phyloP scores from a whole-genome alignment of 768 basidiomycete species.

The Rhodotorula paludigena region DNA sequence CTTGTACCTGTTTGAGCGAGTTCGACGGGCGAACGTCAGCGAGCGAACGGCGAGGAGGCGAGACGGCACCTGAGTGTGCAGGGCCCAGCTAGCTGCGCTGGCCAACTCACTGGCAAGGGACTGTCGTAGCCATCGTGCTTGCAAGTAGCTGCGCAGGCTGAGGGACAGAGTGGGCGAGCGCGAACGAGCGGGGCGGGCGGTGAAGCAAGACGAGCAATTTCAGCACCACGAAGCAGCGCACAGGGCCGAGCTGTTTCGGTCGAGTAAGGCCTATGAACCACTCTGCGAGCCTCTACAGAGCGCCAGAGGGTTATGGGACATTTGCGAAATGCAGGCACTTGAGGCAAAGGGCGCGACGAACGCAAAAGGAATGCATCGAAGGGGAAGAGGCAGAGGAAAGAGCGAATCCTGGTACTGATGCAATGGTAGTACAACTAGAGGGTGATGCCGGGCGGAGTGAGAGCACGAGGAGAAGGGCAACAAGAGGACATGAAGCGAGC shows the following conservation, averaged over 20 bases:
- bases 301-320: no score
- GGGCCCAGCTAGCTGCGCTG: not conserved
- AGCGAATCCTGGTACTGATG: not conserved
- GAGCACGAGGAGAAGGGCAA: not conserved
- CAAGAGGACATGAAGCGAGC: not conserved
- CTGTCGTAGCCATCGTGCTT: conserved; percentile 18
- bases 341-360: no score
- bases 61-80: not conserved
- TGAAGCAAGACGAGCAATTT: no score
- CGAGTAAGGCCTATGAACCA: no score
- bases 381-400: no score
- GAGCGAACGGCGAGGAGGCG: not conserved
- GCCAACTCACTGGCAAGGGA: conserved; percentile 18
- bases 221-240: no score
- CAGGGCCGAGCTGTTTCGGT: no score
- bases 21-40: no score
- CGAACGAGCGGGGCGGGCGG: no score
- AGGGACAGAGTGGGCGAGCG: not conserved
- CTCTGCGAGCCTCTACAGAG: no score
- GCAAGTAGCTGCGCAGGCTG: not conserved
- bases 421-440: not conserved
- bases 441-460: not conserved
- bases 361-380: no score
- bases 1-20: conserved; percentile 38
- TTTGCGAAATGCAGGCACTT: no score